Base-by-base conservation (phyloP, 2,329 filamentous ascomycete species). In the Calonectria multiphialidica region DNA sequence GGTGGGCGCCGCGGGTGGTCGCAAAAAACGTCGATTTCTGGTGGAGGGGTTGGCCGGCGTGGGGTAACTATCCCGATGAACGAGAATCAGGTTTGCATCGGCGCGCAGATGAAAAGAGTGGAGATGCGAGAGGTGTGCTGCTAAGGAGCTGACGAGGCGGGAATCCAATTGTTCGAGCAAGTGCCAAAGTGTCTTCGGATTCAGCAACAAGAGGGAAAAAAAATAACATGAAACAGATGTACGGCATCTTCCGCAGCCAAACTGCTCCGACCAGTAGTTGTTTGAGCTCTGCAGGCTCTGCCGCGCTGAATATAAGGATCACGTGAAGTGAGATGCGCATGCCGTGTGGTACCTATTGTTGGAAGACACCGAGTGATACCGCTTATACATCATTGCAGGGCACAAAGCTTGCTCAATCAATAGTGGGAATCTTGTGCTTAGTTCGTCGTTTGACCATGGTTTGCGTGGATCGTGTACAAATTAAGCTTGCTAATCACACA, bases 61-160 rank as follows among this genome's bases (percentile, higher is more conserved):
- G 66, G 66, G 66, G 66, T 68, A 68, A 21, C 49, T 42, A 57
- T 57, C 21, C 33, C 53, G 53, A 57, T 33, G 53, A 57, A 33
- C 53, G 5, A 37, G 33, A 30, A 30, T 57, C 33, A 57, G 53
- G 7, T 57, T 37, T 40, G 37, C 53, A 57, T 40, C 53, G 37
- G 53, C 16, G 53, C 33, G 53, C 10, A 37, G 33, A 23, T 33
- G 12, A 25, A 57, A 57, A 57, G 53, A 57, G 53, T 57, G 53
- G 53, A 57, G 53, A 57, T 57, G 53, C 21, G n/a, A 57, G 53
- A 25, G 28, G 28, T 30, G n/a, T 37, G 33, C 53, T 13, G n/a
- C 53, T 18, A 33, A 16, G 33, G 53, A 23, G 53, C 33, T 57
- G 53, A 57, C 33, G 35, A 15, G 21, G 21, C n/a, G 53, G n/a